Base-by-base conservation (phyloP, 2,329 filamentous ascomycete genomes). In the Davidsoniella australis region DNA sequence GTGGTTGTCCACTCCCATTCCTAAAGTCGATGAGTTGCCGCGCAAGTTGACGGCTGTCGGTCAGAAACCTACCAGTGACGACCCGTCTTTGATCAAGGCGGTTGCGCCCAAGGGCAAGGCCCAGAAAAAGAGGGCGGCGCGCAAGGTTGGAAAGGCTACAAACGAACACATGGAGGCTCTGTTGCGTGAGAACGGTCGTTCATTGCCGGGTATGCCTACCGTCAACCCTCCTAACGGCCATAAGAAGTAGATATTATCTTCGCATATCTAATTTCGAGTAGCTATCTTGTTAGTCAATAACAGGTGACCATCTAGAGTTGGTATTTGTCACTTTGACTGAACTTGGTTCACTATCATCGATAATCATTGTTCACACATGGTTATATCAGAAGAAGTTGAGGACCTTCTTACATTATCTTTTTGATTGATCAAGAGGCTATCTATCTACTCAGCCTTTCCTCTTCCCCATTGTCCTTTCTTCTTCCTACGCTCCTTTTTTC, bases 151-250 rank as follows among this genome's bases (percentile, higher is more conserved):
- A 56, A 91, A 88, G 71, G 79, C 82, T 50, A 93, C 85, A 23
- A 94, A 94, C 61, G 78, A 78, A 24, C 87, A 94, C 62, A 93
- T 94, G 86, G 72, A 73, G 57, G 78, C 81, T 55, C 73, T 94
- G 53, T 70, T 94, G 60, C 80, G 86, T 66, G 84, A 89, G 61
- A 88, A 70, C 59, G 72, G 68, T 54, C 63, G 67, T 4, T 49
- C 45, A 38, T 26, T 52, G 42, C 50, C 50, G 12, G 50, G 50
- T n/a, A 52, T 52, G 50, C 37, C 50, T 8, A 23, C 36, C 48
- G 59, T 68, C 56, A 66, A 69, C 57, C 60, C 29, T 9, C 29
- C 29, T 12, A 33, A 24, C 16, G 20, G n/a, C 36, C 17, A 45
- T 45, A 47, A 26, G 40, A 47, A 39, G 10, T 47, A 26, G n/a